Evolutionary conservation across 176 grass and related monocot genomes (phyloP).

Genomic region (Dactylis glomerata): DNA sequence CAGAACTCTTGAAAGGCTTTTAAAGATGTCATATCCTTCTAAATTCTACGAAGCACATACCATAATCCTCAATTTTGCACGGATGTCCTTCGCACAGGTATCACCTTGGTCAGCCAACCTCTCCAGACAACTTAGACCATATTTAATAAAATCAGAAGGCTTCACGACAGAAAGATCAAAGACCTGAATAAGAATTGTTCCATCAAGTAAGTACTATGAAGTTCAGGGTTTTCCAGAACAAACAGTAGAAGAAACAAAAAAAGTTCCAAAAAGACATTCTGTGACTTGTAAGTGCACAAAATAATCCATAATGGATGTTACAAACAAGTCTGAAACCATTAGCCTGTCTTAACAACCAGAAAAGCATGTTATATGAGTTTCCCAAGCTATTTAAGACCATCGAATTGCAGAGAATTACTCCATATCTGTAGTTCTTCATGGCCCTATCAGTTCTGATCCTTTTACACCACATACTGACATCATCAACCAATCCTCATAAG

Average conservation of each 20-base stretch:
- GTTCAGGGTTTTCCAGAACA: not conserved
- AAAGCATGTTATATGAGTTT: not conserved
- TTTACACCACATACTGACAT: not conserved
- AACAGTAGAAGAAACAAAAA: not conserved
- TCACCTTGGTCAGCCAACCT: slow-evolving; percentile 79
- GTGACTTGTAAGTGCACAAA: not conserved
- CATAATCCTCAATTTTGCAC: slow-evolving; percentile 84
- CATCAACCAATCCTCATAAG: not conserved
- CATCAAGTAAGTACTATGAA: not conserved
- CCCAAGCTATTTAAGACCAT: not conserved
- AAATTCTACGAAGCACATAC: slow-evolving; percentile 47
- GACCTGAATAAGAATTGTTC: slow-evolving; percentile 52
- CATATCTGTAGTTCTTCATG: not conserved
- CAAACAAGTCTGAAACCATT: not conserved
- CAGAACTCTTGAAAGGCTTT: slow-evolving; percentile 5
- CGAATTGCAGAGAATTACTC: not conserved
- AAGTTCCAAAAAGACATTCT: not conserved
- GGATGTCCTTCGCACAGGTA: slow-evolving; percentile 52
- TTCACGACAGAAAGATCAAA: slow-evolving; percentile 81
- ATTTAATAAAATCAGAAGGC: slow-evolving; percentile 83
- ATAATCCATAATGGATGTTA: not conserved
- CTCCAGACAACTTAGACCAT: slow-evolving; percentile 92
- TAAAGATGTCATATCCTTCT: not conserved
- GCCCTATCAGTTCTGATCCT: not conserved
- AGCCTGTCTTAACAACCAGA: not conserved